Evolutionary conservation across 371 early-diverging fungal genomes (phyloP).

Genomic region (Apophysomyces sp.): DNA sequence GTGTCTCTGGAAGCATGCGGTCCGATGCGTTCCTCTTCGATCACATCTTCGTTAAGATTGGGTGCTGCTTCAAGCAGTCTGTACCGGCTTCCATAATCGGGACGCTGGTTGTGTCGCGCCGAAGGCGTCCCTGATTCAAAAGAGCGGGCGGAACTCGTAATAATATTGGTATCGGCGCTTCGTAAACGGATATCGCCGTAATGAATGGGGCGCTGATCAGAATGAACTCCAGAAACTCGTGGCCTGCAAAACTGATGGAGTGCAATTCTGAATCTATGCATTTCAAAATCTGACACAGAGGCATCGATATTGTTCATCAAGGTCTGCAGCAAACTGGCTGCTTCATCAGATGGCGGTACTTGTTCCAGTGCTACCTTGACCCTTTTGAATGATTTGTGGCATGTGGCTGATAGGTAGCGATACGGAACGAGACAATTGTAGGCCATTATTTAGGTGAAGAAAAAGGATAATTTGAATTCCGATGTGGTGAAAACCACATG

Average conservation of each 20-base stretch:
- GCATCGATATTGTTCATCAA: background rate
- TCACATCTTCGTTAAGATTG: background rate
- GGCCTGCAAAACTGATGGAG: conserved; percentile 11
- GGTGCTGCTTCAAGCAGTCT: background rate
- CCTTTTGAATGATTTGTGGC: background rate
- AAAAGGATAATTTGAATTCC: no score
- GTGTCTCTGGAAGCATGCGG: no score
- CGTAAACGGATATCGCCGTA: background rate
- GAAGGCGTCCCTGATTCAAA: background rate
- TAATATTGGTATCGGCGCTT: background rate
- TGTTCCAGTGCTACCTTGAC: background rate
- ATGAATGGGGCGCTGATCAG: background rate
- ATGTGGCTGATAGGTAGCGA: no score
- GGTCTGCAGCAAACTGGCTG: background rate
- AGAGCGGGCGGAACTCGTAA: background rate
- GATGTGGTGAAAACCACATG: no score
- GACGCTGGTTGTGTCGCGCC: background rate
- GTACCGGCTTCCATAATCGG: background rate
- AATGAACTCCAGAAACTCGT: conserved; percentile 2
- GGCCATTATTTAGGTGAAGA: no score
- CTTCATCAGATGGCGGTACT: background rate
- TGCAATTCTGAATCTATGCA: background rate
- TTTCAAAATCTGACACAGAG: background rate
- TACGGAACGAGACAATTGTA: no score
- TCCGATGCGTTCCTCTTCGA: background rate